Base-by-base conservation (phyloP, 345 rosid species). In the Salix koriyanagi region DNA sequence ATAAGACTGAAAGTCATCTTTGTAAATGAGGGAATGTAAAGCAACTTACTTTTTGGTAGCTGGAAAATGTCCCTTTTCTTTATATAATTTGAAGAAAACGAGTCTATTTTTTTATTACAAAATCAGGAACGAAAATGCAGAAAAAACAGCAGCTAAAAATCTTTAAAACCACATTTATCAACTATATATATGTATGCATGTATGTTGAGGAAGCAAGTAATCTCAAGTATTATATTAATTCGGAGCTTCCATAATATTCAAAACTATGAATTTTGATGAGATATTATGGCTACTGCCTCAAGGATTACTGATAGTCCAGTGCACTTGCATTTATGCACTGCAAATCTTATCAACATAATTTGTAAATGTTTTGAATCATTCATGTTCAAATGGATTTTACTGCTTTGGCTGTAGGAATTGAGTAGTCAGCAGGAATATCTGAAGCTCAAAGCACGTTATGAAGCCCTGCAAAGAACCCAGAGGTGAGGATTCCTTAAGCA, bases 361-460 rank as follows among this genome's bases (percentile, higher is more conserved):
- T 9, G 28, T 12, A 18, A 12, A 12, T 19, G 15, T 69, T 36
- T 25, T 75, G n/a, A 74, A 50, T 25, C 5, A 54, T 36, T 23
- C 32, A 23, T 69, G 64, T 50, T 68, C 30, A 56, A 75, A 80
- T 74, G 48, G 37, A 26, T 56, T 61, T 32, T 54, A n/a, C 13
- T 72, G 67, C 21, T 71, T 16, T 77, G 36, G n/a, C 36, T 32
- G 32, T 72, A 95, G 94, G 97, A 94, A 85, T 80, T 92, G 75
- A 94, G 94, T 81, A 92, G 95, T 73, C 97, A 92, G 79, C 97
- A 91, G 73, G 98, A 94, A 71, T 94, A 94, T 76, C 88, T 94
- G 83, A 94, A 91, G 90, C 94, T 94, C 70, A 94, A 94, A 86
- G 95, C 91, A 30, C 91, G 97, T 42, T 92, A 89, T 65, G 97